A percentile compares a stretch with the other conserved stretches of the same genome.
phyloP scores from a whole-genome alignment of 2,329 filamentous ascomycete genomes.

The Neofusicoccum ribis region DNA sequence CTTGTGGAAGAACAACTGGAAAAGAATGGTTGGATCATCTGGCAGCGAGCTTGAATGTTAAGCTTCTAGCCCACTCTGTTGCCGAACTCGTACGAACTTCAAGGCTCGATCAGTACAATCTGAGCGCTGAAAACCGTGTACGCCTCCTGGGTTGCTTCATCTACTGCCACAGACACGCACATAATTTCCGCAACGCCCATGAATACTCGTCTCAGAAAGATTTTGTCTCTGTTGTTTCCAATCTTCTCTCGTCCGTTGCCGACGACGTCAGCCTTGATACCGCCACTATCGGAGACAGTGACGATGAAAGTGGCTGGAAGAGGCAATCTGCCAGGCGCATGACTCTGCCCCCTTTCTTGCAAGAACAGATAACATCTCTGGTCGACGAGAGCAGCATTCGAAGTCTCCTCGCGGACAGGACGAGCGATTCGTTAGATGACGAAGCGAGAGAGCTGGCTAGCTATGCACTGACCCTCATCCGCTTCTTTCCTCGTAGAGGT shows the following conservation, averaged over 20 bases:
- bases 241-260: conserved; percentile 57
- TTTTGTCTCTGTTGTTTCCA: conserved; percentile 58
- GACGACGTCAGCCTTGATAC: conserved; percentile 56
- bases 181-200: conserved; percentile 40
- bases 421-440: conserved; percentile 33
- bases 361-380: conserved; percentile 66
- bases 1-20: conserved; percentile 32
- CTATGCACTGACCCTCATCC: conserved; percentile 81
- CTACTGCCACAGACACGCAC: conserved; percentile 55
- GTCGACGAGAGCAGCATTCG: conserved; percentile 76
- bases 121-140: conserved; percentile 44
- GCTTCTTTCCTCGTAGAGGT: conserved; percentile 76
- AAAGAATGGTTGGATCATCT: conserved; percentile 41
- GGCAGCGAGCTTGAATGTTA: conserved; percentile 53
- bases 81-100: conserved; percentile 31
- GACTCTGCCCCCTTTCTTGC: conserved; percentile 50
- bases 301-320: conserved; percentile 32
- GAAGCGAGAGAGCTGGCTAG: conserved; percentile 76
- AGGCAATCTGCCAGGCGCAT: conserved; percentile 24
- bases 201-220: conserved; percentile 50
- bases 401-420: conserved; percentile 53
- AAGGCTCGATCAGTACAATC: conserved; percentile 29
- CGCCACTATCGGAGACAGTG: conserved; percentile 23
- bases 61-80: conserved; percentile 40
- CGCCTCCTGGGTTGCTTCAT: conserved; percentile 63